Base-by-base conservation (phyloP, 257 asterid species). In the Capsicum baccatum region DNA sequence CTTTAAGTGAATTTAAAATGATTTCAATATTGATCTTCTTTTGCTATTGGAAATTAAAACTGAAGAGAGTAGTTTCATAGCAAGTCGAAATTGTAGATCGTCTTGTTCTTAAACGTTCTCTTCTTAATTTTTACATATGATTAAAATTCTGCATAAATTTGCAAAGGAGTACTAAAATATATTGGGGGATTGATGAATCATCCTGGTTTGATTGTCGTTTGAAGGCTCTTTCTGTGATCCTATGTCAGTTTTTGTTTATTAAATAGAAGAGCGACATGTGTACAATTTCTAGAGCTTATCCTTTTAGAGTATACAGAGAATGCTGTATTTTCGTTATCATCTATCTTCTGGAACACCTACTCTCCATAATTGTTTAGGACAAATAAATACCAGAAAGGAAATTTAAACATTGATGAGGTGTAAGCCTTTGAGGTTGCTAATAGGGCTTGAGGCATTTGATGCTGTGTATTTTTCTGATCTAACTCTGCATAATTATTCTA, bases 381-480 rank as follows among this genome's bases (percentile, higher is more conserved):
- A 19, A 66, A 66, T 66, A 66, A 73, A 11, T 48, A 11, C 19
- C 42, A 11, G 59, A 73, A 73, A 73, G 80, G 42, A 73, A 71
- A 19, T 52, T 4, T 74, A 19, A 50, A 21, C 39, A 10, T 48
- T 74, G 50, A 74, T 74, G 58, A 74, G 62, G 0, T 74, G 0
- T 74, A 52, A 50, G 58, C 60, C 81, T 73, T 68, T 52, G 81
- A 52, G 37, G 81, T 76, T 44, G 63, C 44, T 66, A 66, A 52
- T 21, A 11, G 62, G 26, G 63, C 21, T 12, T 12, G 73, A 76
- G 63, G 48, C n/a, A 71, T 17, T 71, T 71, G 79, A 44, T 10
- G 17, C 33, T 7, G 48, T 70, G 17, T 76, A 8, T 50, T 50
- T 74, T 19, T 3, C 60, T 74, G 19, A 74, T 19, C 11, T 74